phyloP scores from a whole-genome alignment of 345 rosid genomes.

The Arabidopsis suecica region DNA sequence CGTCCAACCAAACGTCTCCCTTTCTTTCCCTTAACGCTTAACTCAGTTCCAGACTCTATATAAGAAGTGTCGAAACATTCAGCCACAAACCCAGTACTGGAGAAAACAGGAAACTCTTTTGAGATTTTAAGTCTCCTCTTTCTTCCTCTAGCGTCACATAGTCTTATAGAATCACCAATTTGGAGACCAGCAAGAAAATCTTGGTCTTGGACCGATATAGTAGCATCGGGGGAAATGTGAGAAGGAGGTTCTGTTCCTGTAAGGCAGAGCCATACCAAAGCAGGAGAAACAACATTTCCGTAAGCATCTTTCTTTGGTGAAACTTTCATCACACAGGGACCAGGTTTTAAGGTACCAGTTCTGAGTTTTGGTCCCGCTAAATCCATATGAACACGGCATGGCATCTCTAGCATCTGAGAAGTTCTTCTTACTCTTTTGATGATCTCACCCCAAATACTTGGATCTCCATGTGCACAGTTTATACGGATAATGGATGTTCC shows the following conservation, averaged over 20 bases:
- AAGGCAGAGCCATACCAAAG: slow-evolving; percentile 65
- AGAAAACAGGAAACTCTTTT: slow-evolving; percentile 54
- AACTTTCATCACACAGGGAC: slow-evolving; percentile 65
- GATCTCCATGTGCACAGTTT: slow-evolving; percentile 76
- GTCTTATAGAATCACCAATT: slow-evolving; percentile 57
- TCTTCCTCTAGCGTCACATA: slow-evolving; percentile 65
- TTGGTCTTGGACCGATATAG: slow-evolving; percentile 51
- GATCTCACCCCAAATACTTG: slow-evolving; percentile 64
- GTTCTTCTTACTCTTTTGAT: slow-evolving; percentile 59
- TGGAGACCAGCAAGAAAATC: slow-evolving; percentile 52
- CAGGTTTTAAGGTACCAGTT: slow-evolving; percentile 59
- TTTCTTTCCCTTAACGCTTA: slow-evolving; percentile 56
- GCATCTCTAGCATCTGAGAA: slow-evolving; percentile 65
- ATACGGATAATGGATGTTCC: slow-evolving; percentile 65
- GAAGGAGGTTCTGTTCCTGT: slow-evolving; percentile 59
- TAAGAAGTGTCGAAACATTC: slow-evolving; percentile 65
- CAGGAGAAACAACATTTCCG: slow-evolving; percentile 59
- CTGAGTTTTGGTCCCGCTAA: slow-evolving; percentile 82
- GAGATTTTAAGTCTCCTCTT: slow-evolving; percentile 57
- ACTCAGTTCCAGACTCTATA: slow-evolving; percentile 59
- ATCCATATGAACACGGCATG: slow-evolving; percentile 76
- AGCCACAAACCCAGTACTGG: slow-evolving; percentile 60
- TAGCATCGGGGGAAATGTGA: slow-evolving; percentile 60
- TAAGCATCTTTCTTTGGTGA: slow-evolving; percentile 62
- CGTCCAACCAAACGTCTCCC: slow-evolving; percentile 50